A percentile compares a stretch with the other conserved stretches of the same genome.
phyloP scores from a whole-genome alignment of 768 basidiomycete genomes.

The Filobasidium floriforme region DNA sequence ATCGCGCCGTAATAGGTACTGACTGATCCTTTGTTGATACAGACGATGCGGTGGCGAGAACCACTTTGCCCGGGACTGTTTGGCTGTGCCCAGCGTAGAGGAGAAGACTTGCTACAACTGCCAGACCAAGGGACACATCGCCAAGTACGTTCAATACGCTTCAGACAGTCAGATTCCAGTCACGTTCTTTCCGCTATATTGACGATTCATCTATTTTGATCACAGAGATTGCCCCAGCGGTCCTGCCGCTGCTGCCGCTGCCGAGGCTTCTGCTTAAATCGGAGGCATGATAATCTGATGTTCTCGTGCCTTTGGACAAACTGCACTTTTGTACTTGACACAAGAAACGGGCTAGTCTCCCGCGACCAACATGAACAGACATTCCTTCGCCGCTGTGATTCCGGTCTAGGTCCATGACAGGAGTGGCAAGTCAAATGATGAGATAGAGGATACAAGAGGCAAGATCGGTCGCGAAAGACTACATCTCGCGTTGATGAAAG shows the following conservation, averaged over 20 bases:
- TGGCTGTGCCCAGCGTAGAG: constrained; percentile 24
- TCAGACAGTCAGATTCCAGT: too few species aligned
- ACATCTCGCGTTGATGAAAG: too few species aligned
- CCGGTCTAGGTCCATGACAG: too few species aligned
- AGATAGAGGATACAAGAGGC: too few species aligned
- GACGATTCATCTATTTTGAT: neutral
- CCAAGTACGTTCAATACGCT: constrained; percentile 18
- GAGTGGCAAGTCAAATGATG: too few species aligned
- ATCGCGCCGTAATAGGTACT: neutral
- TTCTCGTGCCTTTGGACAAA: too few species aligned
- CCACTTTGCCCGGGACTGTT: constrained; percentile 41
- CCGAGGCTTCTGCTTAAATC: neutral
- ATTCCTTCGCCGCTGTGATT: too few species aligned
- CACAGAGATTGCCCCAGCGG: constrained; percentile 5
- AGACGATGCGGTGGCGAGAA: constrained; percentile 44
- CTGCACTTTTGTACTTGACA: too few species aligned
- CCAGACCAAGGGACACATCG: constrained; percentile 40
- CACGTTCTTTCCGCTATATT: neutral
- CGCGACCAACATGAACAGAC: too few species aligned
- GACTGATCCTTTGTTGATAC: neutral
- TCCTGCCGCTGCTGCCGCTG: neutral
- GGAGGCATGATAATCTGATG: neutral
- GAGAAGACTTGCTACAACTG: constrained; percentile 44
- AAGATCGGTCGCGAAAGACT: too few species aligned
- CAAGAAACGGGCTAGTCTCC: too few species aligned